Evolutionary conservation across 768 basidiomycete species (phyloP).

Genomic region (Tulasnella sp.): DNA sequence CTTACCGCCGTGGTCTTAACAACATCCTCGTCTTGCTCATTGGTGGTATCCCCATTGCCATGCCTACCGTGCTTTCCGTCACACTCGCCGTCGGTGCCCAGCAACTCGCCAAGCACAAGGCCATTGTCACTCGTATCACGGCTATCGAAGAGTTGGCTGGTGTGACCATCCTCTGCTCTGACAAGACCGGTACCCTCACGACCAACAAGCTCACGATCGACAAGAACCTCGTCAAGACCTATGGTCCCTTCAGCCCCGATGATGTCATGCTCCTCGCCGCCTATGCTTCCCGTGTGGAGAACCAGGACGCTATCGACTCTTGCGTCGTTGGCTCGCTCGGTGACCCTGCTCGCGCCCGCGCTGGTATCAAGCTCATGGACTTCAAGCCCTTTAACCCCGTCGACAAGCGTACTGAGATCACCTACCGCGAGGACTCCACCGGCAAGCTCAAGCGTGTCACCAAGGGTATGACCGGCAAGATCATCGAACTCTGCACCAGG

Average conservation of each 20-base stretch:
- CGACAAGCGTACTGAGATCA: conserved; percentile 98
- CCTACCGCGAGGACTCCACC: conserved; percentile 87
- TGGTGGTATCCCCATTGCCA: conserved; percentile 99
- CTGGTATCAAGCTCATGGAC: conserved; percentile 90
- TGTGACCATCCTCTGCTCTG: conserved; percentile 96
- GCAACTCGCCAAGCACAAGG: conserved; percentile 98
- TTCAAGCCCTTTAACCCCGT: conserved; percentile 99
- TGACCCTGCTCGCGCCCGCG: conserved; percentile 63
- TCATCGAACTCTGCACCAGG: conserved; percentile 93
- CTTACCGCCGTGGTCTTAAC: conserved; percentile 89
- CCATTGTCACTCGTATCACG: conserved; percentile 98
- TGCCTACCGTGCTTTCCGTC: conserved; percentile 97
- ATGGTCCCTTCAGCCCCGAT: conserved; percentile 77
- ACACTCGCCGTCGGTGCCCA: conserved; percentile 98
- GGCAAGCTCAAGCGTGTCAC: conserved; percentile 97
- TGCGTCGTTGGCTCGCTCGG: conserved; percentile 76
- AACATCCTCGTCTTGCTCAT: conserved; percentile 98
- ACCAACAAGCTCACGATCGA: conserved; percentile 99
- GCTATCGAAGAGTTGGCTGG: conserved; percentile 98
- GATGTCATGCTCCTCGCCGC: conserved; percentile 90
- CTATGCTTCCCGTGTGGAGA: conserved; percentile 96
- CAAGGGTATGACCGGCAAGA: conserved; percentile 99
- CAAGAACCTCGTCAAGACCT: conserved; percentile 80
- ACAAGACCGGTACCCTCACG: conserved; percentile 96
- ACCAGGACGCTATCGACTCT: conserved; percentile 93